Evolutionary conservation across 1,139 yeast genomes (phyloP), one percentile per base, ranked within the genome.

Genomic region (Sugiyamaella xylanicola): DNA sequence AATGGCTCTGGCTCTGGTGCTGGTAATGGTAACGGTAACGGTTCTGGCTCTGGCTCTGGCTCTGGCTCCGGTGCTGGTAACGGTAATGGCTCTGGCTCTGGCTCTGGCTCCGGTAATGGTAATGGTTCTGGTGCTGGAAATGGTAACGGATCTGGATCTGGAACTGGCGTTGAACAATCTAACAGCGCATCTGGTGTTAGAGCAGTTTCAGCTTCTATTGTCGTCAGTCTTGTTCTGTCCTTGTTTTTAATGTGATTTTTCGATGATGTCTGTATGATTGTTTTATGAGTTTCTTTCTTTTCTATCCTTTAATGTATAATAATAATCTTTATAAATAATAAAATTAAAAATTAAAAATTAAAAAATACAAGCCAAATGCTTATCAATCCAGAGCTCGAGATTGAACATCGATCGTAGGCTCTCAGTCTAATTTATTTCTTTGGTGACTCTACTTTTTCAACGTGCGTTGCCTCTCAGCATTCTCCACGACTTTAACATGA

Each of bases 391-490:
- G n/a, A n/a, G n/a, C n/a, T n/a, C n/a, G n/a, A n/a, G n/a, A n/a
- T n/a, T n/a, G n/a, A n/a, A n/a, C n/a, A n/a, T n/a, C n/a, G n/a
- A n/a, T n/a, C n/a, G n/a, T n/a, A n/a, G n/a, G n/a, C n/a, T n/a
- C n/a, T n/a, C n/a, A n/a, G n/a, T n/a, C n/a, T n/a, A n/a, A n/a
- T n/a, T n/a, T n/a, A n/a, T n/a, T n/a, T n/a, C n/a, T n/a, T n/a
- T n/a, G n/a, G n/a, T n/a, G 22, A 20, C 47, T 44, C 20, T 17
- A 48, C 22, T 19, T 48, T 56, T 67, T 67, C 63, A 67, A 50
- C 3, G 93, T 92, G 66, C 97, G 81, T 72, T 91, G 97, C 72
- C 91, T 90, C 70, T 93, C 98, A 1, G 98, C 97, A 67, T 87
- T 87, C 69, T 87, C 81, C 19, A 95, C 87, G 46, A 93, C 87